phyloP scores from a whole-genome alignment of 305 asterid genomes.

The Fraxinus dipetala region DNA sequence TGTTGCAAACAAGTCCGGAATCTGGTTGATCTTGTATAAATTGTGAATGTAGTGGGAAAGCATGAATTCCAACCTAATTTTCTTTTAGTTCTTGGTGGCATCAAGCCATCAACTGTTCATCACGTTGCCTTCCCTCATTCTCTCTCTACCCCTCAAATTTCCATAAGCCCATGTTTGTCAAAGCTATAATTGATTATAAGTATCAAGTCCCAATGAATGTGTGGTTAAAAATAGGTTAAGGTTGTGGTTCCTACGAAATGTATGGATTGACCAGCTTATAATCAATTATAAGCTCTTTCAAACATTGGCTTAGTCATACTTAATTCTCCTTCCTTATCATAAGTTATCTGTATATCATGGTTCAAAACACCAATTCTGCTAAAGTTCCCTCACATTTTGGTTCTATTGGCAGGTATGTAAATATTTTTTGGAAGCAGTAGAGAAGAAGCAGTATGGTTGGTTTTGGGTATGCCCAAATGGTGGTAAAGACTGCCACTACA shows the following conservation, averaged over 20 bases:
- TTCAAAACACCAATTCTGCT: constrained; percentile 10
- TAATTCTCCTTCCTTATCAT: not conserved
- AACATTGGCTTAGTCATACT: not conserved
- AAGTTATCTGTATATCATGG: not conserved
- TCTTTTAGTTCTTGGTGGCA: constrained; percentile 6
- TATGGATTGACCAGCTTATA: not conserved
- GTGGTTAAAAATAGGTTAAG: not conserved
- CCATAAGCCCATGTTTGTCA: not conserved
- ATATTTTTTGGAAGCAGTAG: constrained; percentile 93
- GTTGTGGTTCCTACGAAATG: not conserved
- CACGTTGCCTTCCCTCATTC: not conserved
- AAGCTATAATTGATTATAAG: not conserved
- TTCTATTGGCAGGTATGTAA: constrained; percentile 68
- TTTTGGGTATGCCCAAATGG: constrained; percentile 97
- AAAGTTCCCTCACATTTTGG: not conserved
- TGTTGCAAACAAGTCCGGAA: not conserved
- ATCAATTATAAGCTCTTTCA: not conserved
- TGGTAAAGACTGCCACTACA: constrained; percentile 75
- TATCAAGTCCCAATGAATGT: not conserved
- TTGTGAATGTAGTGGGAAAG: not conserved
- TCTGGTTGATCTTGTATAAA: not conserved
- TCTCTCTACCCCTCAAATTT: not conserved
- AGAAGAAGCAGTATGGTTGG: constrained; percentile 97
- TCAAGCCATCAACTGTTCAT: not conserved
- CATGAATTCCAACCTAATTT: not conserved